Percentiles rank a stretch among this genome's conserved stretches.
Conservation (phyloP, 768 basidiomycete genomes). For the Megacollybia marginata region DNA sequence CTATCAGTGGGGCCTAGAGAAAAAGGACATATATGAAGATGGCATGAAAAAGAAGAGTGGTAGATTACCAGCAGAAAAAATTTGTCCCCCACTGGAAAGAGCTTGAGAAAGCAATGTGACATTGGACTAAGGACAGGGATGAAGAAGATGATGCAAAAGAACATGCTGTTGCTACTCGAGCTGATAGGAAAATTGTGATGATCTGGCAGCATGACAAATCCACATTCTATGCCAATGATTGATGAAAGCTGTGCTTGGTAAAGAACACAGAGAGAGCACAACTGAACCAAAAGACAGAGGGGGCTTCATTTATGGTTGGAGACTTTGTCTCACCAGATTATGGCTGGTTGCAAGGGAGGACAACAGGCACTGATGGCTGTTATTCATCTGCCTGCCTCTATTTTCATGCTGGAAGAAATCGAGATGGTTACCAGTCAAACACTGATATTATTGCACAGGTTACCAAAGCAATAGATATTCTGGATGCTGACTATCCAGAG, state of each 20-base stretch:
- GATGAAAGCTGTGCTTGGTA: background rate
- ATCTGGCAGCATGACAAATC: conserved; percentile 19
- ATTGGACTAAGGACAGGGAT: conserved; percentile 1
- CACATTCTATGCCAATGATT: background rate
- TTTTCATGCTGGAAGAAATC: conserved; percentile 19
- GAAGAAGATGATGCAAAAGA: conserved; percentile 1
- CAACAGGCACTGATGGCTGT: conserved; percentile 7
- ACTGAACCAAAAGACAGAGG: conserved; percentile 31
- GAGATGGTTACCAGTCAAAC: conserved; percentile 24
- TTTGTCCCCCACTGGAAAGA: conserved; percentile 14
- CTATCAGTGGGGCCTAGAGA: conserved; percentile 11
- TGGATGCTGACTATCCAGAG: conserved; percentile 17
- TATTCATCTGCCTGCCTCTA: conserved; percentile 7
- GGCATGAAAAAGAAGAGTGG: conserved; percentile 30
- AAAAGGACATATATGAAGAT: conserved; percentile 19
- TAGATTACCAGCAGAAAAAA: conserved; percentile 17
- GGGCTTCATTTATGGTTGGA: conserved; percentile 28
- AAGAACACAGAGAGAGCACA: background rate
- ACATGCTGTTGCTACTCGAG: conserved; percentile 1
- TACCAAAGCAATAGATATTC: conserved; percentile 17
- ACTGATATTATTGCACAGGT: too few relatives aligned
- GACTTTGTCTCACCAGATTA: conserved; percentile 27
- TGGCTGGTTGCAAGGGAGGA: conserved; percentile 13
- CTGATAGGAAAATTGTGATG: conserved; percentile 1
- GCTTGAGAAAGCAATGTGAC: conserved; percentile 1